These are phyloP conservation scores for Thermothielavioides terrestris DNA, from an alignment of 495 filamentous ascomycete genomes.

Conservation along the genomic window DNA sequence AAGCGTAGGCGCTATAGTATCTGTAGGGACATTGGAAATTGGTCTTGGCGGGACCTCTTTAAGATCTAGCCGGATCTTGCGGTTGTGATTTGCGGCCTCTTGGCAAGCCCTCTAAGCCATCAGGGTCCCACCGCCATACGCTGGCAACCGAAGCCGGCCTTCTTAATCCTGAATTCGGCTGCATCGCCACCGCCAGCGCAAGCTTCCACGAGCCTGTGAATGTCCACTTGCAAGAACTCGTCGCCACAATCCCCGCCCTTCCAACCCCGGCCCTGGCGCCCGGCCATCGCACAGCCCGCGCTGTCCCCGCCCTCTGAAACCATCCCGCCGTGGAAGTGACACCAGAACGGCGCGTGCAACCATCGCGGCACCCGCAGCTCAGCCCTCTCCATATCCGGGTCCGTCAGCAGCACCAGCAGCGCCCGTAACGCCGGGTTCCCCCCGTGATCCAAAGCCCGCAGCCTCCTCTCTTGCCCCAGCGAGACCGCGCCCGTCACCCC, in stretches of 20 bases:
- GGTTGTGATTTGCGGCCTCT: too few species aligned
- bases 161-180: conserved; percentile 11
- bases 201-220: conserved; percentile 3
- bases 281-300: background rate
- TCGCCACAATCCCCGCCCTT: too few species aligned
- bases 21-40: too few species aligned
- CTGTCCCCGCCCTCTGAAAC: background rate
- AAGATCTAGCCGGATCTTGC: too few species aligned
- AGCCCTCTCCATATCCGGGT: conserved; percentile 23
- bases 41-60: too few species aligned
- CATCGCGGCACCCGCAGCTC: conserved; percentile 18
- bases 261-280: too few species aligned
- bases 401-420: conserved; percentile 23
- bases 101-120: too few species aligned
- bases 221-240: conserved; percentile 8
- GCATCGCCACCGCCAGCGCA: conserved; percentile 7
- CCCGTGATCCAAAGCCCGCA: background rate
- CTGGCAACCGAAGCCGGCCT: conserved; percentile 2
- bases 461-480: background rate
- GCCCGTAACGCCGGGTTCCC: conserved; percentile 21
- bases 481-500: background rate
- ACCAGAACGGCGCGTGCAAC: conserved; percentile 20
- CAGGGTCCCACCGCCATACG: background rate
- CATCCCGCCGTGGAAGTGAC: conserved; percentile 18
- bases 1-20: too few species aligned